Base-by-base conservation (phyloP, 2,329 filamentous ascomycete species). In the Emericellopsis atlantica region DNA sequence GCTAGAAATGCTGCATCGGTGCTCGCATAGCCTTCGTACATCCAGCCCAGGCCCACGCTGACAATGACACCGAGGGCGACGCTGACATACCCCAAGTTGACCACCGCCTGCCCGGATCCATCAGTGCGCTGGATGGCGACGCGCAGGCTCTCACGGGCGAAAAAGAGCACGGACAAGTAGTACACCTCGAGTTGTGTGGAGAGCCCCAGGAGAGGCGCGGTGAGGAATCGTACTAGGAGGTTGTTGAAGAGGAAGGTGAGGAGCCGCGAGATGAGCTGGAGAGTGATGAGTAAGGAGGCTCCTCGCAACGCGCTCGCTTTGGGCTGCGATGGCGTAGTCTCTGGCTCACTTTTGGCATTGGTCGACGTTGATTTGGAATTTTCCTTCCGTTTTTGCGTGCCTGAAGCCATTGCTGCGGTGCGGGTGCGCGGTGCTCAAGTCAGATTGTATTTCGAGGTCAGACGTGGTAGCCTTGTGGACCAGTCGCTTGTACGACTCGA, bases 191-290 rank as follows among this genome's bases (percentile, higher is more conserved):
- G 73, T 58, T 95, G 92, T 0, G 89, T 82, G 2, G 89, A 83
- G 5, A 94, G 70, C 6, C 90, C 92, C 1, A 98, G 74, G 0
- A 93, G 71, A 44, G 82, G 75, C 0, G 92, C 89, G 1, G 88
- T 94, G 36, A 96, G 67, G 56, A 84, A 90, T 31, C 90, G 85
- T 7, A 98, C 73, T 24, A 98, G 75, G 32, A 94, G 59, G 60
- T 98, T 90, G 63, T 96, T 98, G 55, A 92, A 84, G 49, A 82
- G 62, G 62, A 98, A 98, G 21, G 90, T 96, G 47, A 94, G 67
- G 41, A 81, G 79, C 45, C 90, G 82, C n/a, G 90, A 95, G 36
- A 72, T 72, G 47, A 98, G 70, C 62, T 96, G 92, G 36, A 95
- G 78, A 40, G 85, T 66, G 55, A 98, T 93, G 49, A 98, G 76